Evolutionary conservation across 768 basidiomycete genomes (phyloP).

Genomic region (Brasilioporus rufonigricans): DNA sequence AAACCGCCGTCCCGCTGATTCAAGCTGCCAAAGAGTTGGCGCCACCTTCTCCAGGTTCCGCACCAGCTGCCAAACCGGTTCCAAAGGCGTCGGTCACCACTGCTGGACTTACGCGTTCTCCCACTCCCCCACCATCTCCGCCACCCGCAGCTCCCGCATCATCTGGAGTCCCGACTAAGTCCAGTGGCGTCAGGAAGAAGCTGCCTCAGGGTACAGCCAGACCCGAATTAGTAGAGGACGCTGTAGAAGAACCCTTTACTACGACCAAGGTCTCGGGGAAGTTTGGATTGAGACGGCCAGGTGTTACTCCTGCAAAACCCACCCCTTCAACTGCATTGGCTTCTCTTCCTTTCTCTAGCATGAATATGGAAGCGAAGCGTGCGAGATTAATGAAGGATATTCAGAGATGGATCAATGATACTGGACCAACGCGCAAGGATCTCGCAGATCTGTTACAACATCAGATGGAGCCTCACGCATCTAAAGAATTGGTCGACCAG

Average conservation of each 20-base stretch:
- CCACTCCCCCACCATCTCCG: slow-evolving; percentile 46
- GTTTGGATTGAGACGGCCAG: slow-evolving; percentile 46
- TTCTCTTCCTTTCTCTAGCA: slow-evolving; percentile 34
- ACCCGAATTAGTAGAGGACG: slow-evolving; percentile 44
- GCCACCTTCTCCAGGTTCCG: slow-evolving; percentile 28
- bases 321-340: slow-evolving; percentile 33
- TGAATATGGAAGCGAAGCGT: slow-evolving; percentile 50
- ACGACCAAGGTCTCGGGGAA: slow-evolving; percentile 35
- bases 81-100: slow-evolving; percentile 23
- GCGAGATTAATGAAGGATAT: slow-evolving; percentile 70
- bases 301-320: slow-evolving; percentile 32
- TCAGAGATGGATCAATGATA: slow-evolving; percentile 82
- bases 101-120: slow-evolving; percentile 24
- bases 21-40: slow-evolving; percentile 69
- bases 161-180: slow-evolving; percentile 39
- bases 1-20: slow-evolving; percentile 82
- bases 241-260: slow-evolving; percentile 32
- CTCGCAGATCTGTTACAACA: slow-evolving; percentile 79
- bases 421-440: slow-evolving; percentile 80
- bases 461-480: slow-evolving; percentile 88
- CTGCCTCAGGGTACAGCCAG: slow-evolving; percentile 57
- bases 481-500: slow-evolving; percentile 68
- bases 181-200: slow-evolving; percentile 68
- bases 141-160: slow-evolving; percentile 36
- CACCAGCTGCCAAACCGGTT: slow-evolving; percentile 29